Percentiles rank a stretch among this genome's conserved stretches.
phyloP scores from a whole-genome alignment of 805 yeast species.

The Schizosaccharomyces lindneri region DNA sequence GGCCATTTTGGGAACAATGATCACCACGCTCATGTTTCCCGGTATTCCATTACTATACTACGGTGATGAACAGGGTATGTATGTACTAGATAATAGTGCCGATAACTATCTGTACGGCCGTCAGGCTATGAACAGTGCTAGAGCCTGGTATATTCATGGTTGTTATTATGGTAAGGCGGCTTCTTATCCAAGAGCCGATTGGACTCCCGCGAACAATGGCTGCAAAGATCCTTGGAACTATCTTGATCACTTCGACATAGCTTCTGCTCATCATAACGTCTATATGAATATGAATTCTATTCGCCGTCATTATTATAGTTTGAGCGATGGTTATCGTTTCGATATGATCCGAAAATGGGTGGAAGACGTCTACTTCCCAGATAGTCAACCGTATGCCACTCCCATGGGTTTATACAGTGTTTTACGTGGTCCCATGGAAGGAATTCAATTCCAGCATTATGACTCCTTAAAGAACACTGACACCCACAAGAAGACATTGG shows the following conservation, averaged over 20 bases:
- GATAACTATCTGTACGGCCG: slow-evolving; percentile 2
- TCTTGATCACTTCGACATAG: background rate
- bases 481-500: background rate
- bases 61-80: slow-evolving; percentile 3
- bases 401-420: background rate
- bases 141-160: slow-evolving; percentile 2
- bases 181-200: background rate
- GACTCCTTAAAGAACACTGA: background rate
- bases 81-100: background rate
- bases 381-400: background rate
- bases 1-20: slow-evolving; percentile 2
- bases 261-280: background rate
- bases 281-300: background rate
- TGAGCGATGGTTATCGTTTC: background rate
- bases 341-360: background rate
- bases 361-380: background rate
- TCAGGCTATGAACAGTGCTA: background rate
- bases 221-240: background rate
- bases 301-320: background rate
- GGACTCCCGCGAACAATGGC: background rate
- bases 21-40: background rate
- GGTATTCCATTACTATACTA: slow-evolving; percentile 1
- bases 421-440: background rate
- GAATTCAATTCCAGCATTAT: background rate
- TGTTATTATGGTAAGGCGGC: background rate